Evolutionary conservation across 768 basidiomycete species (phyloP).

Genomic region (Hygrophorus pudorinus): DNA sequence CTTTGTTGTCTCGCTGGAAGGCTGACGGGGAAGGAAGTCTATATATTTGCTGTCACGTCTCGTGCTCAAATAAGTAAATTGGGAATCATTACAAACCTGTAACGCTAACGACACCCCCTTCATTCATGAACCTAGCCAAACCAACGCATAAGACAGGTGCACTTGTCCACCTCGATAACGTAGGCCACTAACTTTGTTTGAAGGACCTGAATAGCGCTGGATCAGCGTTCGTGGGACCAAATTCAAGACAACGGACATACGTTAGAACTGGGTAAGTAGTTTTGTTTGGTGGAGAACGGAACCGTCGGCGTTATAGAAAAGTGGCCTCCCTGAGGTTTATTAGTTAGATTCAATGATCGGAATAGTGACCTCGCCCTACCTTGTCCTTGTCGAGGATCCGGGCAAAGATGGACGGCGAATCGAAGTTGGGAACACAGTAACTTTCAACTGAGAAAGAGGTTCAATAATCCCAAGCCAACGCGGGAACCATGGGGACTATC

Average conservation of each 20-base stretch:
- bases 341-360: background rate
- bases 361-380: constrained; percentile 15
- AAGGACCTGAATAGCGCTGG: constrained; percentile 39
- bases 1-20: constrained; percentile 29
- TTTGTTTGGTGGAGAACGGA: constrained; percentile 68
- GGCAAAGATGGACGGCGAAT: constrained; percentile 88
- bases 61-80: background rate
- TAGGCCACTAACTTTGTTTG: constrained; percentile 60
- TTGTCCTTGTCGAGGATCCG: constrained; percentile 83
- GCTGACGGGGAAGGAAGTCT: constrained; percentile 76
- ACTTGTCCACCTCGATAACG: background rate
- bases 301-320: constrained; percentile 77
- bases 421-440: constrained; percentile 89
- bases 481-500: background rate
- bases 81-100: constrained; percentile 39
- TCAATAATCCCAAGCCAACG: background rate
- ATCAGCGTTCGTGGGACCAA: background rate
- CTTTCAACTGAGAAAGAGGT: constrained; percentile 57
- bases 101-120: constrained; percentile 76
- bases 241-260: constrained; percentile 24
- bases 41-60: background rate
- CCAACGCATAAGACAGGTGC: background rate
- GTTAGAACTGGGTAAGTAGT: constrained; percentile 75
- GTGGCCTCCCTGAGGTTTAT: constrained; percentile 60
- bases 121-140: constrained; percentile 54